These are phyloP conservation scores for Fusarium keratoplasticum DNA, from an alignment of 2,329 filamentous ascomycete species.

Conservation along the genomic window DNA sequence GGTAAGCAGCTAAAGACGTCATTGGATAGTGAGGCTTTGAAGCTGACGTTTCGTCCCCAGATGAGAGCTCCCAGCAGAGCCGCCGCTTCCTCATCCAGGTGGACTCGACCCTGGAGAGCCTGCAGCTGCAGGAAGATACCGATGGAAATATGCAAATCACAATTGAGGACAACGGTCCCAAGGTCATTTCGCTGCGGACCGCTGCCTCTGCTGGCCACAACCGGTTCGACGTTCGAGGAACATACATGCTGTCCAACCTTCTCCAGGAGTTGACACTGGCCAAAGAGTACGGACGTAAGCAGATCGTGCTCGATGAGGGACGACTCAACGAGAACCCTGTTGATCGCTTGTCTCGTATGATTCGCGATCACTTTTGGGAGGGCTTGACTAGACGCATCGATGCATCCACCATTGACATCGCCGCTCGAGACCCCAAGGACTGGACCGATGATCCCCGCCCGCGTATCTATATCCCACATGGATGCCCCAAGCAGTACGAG, in stretches of 20 bases:
- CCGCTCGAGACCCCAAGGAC: constrained; percentile 92
- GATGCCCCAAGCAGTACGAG: constrained; percentile 86
- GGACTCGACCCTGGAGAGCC: constrained; percentile 80
- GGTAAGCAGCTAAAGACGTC: constrained; percentile 53
- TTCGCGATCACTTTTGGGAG: constrained; percentile 93
- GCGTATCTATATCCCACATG: constrained; percentile 88
- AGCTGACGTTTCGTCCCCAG: constrained; percentile 56
- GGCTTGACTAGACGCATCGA: constrained; percentile 91
- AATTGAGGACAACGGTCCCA: constrained; percentile 94
- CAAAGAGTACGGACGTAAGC: constrained; percentile 88
- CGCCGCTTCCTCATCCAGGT: constrained; percentile 90
- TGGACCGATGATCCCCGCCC: constrained; percentile 92
- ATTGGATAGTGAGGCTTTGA: neutral
- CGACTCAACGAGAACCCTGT: constrained; percentile 96
- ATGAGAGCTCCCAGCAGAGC: constrained; percentile 75
- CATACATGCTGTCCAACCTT: constrained; percentile 97
- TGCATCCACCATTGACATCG: constrained; percentile 85
- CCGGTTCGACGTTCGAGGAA: constrained; percentile 90
- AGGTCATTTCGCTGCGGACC: constrained; percentile 87
- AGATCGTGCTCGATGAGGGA: constrained; percentile 90
- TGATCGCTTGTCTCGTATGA: constrained; percentile 84
- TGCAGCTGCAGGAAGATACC: constrained; percentile 89
- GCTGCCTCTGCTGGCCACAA: constrained; percentile 88
- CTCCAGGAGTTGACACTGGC: constrained; percentile 94
- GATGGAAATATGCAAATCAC: constrained; percentile 97